These are phyloP conservation scores for Penicillium sp. DNA, from an alignment of 2,329 filamentous ascomycete genomes.

Conservation along the genomic window DNA sequence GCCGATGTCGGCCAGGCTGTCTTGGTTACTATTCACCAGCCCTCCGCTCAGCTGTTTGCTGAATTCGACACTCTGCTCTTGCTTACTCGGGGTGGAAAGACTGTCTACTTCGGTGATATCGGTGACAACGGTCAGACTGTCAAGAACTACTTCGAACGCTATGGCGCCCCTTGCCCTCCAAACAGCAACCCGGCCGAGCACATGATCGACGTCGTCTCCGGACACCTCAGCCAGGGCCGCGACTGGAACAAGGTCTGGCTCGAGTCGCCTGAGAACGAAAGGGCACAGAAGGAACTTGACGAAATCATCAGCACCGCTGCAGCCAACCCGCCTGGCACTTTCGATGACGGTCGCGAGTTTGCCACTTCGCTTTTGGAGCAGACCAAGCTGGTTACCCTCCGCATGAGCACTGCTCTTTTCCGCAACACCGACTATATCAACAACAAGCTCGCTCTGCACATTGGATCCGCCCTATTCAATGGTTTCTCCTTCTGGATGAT, in stretches of 20 bases:
- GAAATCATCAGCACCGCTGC: conserved; percentile 51
- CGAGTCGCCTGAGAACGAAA: conserved; percentile 55
- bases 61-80: conserved; percentile 67
- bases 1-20: conserved; percentile 62
- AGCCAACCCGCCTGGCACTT: conserved; percentile 41
- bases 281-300: conserved; percentile 59
- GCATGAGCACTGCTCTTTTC: conserved; percentile 61
- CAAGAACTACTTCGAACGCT: conserved; percentile 60
- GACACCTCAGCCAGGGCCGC: conserved; percentile 47
- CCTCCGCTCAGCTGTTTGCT: conserved; percentile 60
- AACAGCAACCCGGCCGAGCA: conserved; percentile 59
- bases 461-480: conserved; percentile 47
- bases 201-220: conserved; percentile 48
- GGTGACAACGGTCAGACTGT: conserved; percentile 60
- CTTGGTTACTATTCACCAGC: conserved; percentile 66
- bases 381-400: conserved; percentile 59
- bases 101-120: conserved; percentile 64
- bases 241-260: conserved; percentile 71
- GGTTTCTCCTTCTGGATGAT: conserved; percentile 62
- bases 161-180: conserved; percentile 59
- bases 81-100: conserved; percentile 62
- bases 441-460: conserved; percentile 57
- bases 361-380: conserved; percentile 61
- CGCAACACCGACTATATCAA: conserved; percentile 63
- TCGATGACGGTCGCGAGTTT: conserved; percentile 52